Percentiles rank a stretch among this genome's conserved stretches.
These are phyloP conservation scores for Verticillium nonalfalfae DNA, from an alignment of 2,329 filamentous ascomycete species.

Conservation along the genomic window DNA sequence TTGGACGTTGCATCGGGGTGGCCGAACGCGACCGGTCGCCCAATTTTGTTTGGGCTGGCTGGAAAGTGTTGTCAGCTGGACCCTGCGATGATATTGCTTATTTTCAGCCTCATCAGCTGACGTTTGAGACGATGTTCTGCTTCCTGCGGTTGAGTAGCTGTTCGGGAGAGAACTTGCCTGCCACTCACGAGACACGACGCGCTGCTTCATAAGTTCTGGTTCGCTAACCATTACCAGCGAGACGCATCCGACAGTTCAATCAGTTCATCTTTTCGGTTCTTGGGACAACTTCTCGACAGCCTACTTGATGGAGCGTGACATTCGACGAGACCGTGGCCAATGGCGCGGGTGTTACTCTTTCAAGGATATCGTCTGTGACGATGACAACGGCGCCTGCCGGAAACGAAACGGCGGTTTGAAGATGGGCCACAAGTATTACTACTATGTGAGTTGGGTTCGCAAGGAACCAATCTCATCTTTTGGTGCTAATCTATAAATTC, in stretches of 20 bases:
- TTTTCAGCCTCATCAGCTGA: not conserved
- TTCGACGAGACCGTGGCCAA: constrained; percentile 63
- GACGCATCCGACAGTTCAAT: constrained; percentile 54
- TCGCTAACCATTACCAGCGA: constrained; percentile 32
- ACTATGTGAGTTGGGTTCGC: constrained; percentile 62
- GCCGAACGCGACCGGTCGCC: not conserved
- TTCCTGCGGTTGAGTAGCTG: not conserved
- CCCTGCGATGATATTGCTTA: not conserved
- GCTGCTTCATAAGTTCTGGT: not conserved
- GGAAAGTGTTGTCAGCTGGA: not conserved
- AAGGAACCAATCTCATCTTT: constrained; percentile 6
- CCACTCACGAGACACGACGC: not conserved
- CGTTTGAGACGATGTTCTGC: not conserved
- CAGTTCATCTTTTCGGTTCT: constrained; percentile 78
- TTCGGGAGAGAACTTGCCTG: not conserved
- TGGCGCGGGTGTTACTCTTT: constrained; percentile 89
- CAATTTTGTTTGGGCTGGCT: not conserved
- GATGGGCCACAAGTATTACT: constrained; percentile 93
- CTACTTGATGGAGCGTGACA: constrained; percentile 78
- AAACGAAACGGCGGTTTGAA: constrained; percentile 74
- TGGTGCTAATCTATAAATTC: constrained; percentile 16
- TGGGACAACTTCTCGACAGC: constrained; percentile 88
- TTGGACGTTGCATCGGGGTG: not conserved
- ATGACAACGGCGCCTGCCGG: constrained; percentile 43
- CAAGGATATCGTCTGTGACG: constrained; percentile 78